phyloP scores from a whole-genome alignment of 257 asterid genomes.

The Forsythia viridissima region DNA sequence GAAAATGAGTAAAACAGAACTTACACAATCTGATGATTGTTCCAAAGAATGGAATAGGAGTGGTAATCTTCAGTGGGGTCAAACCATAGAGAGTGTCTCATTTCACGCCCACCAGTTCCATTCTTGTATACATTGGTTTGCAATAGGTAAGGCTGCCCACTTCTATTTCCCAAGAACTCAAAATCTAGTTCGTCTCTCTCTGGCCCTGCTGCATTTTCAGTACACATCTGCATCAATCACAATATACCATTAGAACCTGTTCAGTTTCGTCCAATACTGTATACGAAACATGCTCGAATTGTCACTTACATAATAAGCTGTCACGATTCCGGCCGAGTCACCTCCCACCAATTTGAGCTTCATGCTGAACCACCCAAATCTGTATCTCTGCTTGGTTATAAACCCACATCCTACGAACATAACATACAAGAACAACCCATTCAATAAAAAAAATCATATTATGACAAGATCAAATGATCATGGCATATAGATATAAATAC shows the following conservation, averaged over 20 bases:
- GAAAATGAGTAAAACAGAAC: not conserved
- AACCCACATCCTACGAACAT: slow-evolving; percentile 75
- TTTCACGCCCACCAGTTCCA: slow-evolving; percentile 91
- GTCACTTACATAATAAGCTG: slow-evolving; percentile 86
- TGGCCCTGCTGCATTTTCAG: slow-evolving; percentile 76
- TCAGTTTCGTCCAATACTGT: not conserved
- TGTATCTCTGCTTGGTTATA: slow-evolving; percentile 68
- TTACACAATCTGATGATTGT: slow-evolving; percentile 73
- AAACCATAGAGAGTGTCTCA: slow-evolving; percentile 90
- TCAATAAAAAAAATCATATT: not conserved
- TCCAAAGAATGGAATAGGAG: slow-evolving; percentile 84
- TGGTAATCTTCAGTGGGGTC: slow-evolving; percentile 88
- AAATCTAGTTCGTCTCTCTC: slow-evolving; percentile 89
- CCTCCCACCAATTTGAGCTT: slow-evolving; percentile 80
- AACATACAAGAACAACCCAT: not conserved
- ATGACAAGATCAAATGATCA: not conserved
- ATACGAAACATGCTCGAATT: not conserved
- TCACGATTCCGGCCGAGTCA: slow-evolving; percentile 96
- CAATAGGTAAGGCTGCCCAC: slow-evolving; percentile 82
- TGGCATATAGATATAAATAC: slow-evolving; percentile 22
- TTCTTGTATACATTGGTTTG: slow-evolving; percentile 91
- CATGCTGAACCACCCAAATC: slow-evolving; percentile 99
- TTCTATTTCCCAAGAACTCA: slow-evolving; percentile 91
- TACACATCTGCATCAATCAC: slow-evolving; percentile 63
- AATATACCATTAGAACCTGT: not conserved